Conservation (phyloP, 192 early-diverging fungal species). For the Obelidium mucronatum region DNA sequence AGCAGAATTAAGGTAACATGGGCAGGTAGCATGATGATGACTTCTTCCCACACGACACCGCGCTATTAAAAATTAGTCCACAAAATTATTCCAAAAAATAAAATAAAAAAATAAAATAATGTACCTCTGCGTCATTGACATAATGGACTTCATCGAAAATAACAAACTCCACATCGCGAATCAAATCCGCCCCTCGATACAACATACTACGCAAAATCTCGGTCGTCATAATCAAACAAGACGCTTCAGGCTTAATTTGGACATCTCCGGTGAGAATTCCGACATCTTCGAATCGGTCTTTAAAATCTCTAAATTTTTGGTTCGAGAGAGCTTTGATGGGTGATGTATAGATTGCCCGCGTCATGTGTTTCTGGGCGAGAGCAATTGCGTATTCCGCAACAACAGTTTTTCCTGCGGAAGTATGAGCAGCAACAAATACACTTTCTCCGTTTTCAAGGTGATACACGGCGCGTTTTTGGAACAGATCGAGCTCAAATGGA, state of each 20-base stretch:
- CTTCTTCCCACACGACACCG: slow-evolving; percentile 99
- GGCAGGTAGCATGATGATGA: slow-evolving; percentile 97
- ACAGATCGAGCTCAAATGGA: slow-evolving; percentile 94
- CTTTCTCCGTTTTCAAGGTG: slow-evolving; percentile 94
- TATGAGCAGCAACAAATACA: slow-evolving; percentile 98
- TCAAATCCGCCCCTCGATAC: slow-evolving; percentile 94
- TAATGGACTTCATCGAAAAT: slow-evolving; percentile 99
- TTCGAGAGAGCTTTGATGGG: slow-evolving; percentile 99
- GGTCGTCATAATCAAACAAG: slow-evolving; percentile 98
- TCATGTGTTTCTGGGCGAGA: slow-evolving; percentile 93
- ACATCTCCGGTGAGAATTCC: slow-evolving; percentile 98
- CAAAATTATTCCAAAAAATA: neutral
- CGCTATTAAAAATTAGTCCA: slow-evolving; percentile 51
- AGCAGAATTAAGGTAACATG: slow-evolving; percentile 95
- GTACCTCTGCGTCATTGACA: slow-evolving; percentile 87
- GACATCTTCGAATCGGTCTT: slow-evolving; percentile 85
- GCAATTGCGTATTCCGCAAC: slow-evolving; percentile 99
- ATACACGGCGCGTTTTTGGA: slow-evolving; percentile 97
- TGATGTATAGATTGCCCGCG: slow-evolving; percentile 94
- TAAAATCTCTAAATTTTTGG: slow-evolving; percentile 98
- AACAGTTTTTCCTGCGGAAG: slow-evolving; percentile 97
- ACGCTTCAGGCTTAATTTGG: slow-evolving; percentile 95
- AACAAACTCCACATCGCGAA: slow-evolving; percentile 98
- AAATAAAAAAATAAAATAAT: slow-evolving; percentile 3
- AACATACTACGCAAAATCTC: slow-evolving; percentile 98